Percentiles rank a stretch among this genome's conserved stretches.
These are phyloP conservation scores for Cladosporium sp. DNA, from an alignment of 2,329 filamentous ascomycete species.

Conservation along the genomic window DNA sequence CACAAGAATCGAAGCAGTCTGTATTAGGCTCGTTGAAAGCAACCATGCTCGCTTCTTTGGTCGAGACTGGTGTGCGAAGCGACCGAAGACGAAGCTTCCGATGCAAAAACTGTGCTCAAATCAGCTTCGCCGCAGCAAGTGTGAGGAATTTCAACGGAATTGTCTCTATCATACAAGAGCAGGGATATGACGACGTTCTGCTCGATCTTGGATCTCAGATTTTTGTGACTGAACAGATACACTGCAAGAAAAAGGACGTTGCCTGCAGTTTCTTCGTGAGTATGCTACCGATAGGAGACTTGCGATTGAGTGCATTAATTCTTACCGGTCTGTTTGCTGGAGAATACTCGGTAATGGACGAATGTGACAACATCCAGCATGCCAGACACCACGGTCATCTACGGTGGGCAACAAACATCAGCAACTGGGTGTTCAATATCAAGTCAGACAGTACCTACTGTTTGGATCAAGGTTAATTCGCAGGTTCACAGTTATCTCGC, in stretches of 20 bases:
- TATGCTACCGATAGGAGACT: no score
- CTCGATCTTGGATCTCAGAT: constrained; percentile 10
- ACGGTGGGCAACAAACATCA: neutral
- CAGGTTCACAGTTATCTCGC: neutral
- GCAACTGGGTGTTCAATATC: no score
- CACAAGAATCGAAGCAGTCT: constrained; percentile 23
- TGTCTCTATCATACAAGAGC: neutral
- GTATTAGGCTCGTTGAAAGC: constrained; percentile 25
- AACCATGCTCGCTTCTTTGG: constrained; percentile 23
- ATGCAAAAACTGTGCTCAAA: neutral
- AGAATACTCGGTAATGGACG: constrained; percentile 33
- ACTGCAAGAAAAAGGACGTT: constrained; percentile 16
- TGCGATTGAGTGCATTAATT: constrained; percentile 26
- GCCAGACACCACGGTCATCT: constrained; percentile 33
- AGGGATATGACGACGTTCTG: constrained; percentile 2
- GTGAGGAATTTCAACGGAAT: neutral
- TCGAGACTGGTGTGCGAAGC: neutral
- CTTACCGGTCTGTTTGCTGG: constrained; percentile 40
- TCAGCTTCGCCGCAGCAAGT: neutral
- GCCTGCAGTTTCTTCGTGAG: neutral
- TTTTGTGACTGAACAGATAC: constrained; percentile 1
- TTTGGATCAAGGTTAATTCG: neutral
- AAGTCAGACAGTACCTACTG: neutral
- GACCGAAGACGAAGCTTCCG: constrained; percentile 6
- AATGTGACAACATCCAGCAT: constrained; percentile 35